Conservation (phyloP, 345 rosid genomes). For the Gossypium rotundifolium region DNA sequence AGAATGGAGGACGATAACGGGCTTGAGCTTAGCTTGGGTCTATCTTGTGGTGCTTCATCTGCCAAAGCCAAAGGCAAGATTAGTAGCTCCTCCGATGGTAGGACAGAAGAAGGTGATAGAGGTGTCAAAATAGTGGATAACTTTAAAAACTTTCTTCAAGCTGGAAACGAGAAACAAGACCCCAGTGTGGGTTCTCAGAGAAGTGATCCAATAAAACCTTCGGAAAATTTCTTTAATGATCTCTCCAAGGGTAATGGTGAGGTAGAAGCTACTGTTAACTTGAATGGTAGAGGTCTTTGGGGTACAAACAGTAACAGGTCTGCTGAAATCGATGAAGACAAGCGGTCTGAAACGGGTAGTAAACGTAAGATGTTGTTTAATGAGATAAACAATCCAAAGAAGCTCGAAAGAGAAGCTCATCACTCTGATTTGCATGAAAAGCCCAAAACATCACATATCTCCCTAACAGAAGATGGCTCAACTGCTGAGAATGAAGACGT, state of each 20-base stretch:
- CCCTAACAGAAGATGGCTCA: slow-evolving; percentile 75
- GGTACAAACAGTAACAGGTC: slow-evolving; percentile 31
- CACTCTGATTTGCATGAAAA: slow-evolving; percentile 49
- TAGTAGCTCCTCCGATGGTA: slow-evolving; percentile 43
- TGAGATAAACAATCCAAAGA: slow-evolving; percentile 51
- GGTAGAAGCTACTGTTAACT: slow-evolving; percentile 48
- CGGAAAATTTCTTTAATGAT: slow-evolving; percentile 76
- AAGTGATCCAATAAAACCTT: slow-evolving; percentile 56
- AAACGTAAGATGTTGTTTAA: slow-evolving; percentile 63
- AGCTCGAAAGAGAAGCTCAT: slow-evolving; percentile 49
- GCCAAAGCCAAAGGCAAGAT: slow-evolving; percentile 62
- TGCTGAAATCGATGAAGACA: slow-evolving; percentile 53
- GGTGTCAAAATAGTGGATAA: slow-evolving; percentile 65
- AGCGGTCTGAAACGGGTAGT: slow-evolving; percentile 38
- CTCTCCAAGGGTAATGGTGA: slow-evolving; percentile 53
- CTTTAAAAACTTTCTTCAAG: slow-evolving; percentile 68
- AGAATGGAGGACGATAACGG: slow-evolving; percentile 87
- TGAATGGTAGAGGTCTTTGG: slow-evolving; percentile 50
- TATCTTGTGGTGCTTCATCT: slow-evolving; percentile 79
- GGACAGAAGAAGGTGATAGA: slow-evolving; percentile 58
- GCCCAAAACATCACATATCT: slow-evolving; percentile 60
- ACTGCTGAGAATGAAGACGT: slow-evolving; percentile 93
- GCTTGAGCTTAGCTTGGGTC: slow-evolving; percentile 93
- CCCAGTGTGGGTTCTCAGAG: slow-evolving; percentile 53
- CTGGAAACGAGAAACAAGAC: slow-evolving; percentile 48